phyloP scores from a whole-genome alignment of 768 basidiomycete species.

The Rhodotorula toruloides region DNA sequence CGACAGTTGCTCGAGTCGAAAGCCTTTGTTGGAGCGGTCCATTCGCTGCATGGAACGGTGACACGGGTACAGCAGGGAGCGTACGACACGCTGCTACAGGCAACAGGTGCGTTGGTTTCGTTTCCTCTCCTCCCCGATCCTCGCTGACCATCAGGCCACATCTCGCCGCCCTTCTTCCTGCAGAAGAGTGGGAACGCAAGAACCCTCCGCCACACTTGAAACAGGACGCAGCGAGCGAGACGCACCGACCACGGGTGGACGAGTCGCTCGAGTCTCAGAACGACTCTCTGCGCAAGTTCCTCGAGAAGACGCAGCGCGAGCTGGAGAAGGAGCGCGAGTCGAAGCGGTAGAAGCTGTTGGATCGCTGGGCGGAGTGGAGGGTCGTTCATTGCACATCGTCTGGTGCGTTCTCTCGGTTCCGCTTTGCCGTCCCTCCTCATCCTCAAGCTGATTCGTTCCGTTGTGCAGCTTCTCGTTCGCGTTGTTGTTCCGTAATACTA shows the following conservation, averaged over 20 bases:
- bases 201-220: constrained; percentile 8
- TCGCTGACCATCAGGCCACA: not conserved
- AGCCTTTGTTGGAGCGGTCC: constrained; percentile 9
- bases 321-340: not conserved
- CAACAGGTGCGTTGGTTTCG: constrained; percentile 5
- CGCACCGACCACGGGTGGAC: constrained; percentile 13
- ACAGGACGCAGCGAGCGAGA: not conserved
- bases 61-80: constrained; percentile 13
- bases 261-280: constrained; percentile 24
- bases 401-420: not conserved
- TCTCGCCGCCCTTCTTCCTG: not conserved
- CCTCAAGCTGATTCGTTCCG: not conserved
- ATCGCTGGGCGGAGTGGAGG: not conserved
- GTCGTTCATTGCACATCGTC: too few species aligned
- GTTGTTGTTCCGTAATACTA: not conserved
- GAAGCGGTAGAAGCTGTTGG: not conserved
- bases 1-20: constrained; percentile 15
- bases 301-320: constrained; percentile 13
- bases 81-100: constrained; percentile 21
- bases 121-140: too few species aligned
- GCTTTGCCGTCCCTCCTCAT: not conserved
- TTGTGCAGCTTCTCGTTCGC: too few species aligned
- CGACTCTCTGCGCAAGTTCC: constrained; percentile 8
- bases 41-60: constrained; percentile 5
- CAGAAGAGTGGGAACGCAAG: constrained; percentile 12